Base-by-base conservation (phyloP, 768 basidiomycete genomes). In the Phallus indusiatus region DNA sequence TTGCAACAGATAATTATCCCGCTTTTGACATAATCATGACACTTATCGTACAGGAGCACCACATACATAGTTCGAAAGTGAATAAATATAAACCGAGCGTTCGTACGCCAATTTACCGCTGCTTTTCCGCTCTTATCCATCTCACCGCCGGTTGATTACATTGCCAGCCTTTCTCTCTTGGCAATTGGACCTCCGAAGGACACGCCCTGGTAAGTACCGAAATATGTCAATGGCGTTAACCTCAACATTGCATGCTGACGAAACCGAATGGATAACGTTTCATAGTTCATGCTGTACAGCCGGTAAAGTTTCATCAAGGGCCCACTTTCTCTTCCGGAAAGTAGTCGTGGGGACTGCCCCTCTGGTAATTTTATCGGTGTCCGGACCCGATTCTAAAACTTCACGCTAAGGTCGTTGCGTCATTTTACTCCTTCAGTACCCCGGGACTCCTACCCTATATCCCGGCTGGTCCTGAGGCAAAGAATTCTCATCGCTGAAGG, bases 181-280 rank as follows among this genome's bases (percentile, higher is more conserved):
- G 96, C 97, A 64, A 90, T 99, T 62, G 85, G 85, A 1, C 94
- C 95, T 78, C 92, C n/a, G 84, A 81, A 66, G 95, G 95, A 4
- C 93, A 99, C 72, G 82, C 90, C 12, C 80, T 98, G 36, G 76
- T 98, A 55, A 90, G n/a, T 99, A 62, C 95, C 95, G 2, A 99
- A 97, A 77, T 85, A 94, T 95, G 59, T n/a, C n/a, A n/a, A n/a
- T n/a, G 62, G 70, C 52, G 47, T n/a, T 36, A 9, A 3, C 18
- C 28, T 5, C 16, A 8, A 3, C 50, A 24, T 20, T n/a, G 48
- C n/a, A 20, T 51, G 28, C 56, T 18, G 48, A 17, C 51, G 46
- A 3, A 20, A 35, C 35, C 57, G 35, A 42, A 22, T 57, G 47
- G 24, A 20, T 54, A 21, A 21, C 34, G 50, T 46, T 51, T 54